These are phyloP conservation scores for Aspergillus alliaceus DNA, from an alignment of 2,329 filamentous ascomycete genomes.

Conservation along the genomic window DNA sequence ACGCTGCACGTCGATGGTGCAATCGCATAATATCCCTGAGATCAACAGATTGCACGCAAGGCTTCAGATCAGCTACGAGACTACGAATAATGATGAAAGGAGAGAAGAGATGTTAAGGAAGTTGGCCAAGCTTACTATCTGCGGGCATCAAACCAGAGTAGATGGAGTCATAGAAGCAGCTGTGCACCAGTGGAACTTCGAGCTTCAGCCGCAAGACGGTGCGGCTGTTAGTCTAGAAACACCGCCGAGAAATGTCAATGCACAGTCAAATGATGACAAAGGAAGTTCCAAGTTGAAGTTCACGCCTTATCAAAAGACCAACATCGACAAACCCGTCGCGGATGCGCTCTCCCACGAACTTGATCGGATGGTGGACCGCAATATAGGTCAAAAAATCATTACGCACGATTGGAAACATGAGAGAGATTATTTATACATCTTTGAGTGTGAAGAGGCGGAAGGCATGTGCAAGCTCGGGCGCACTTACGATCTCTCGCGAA, in stretches of 20 bases:
- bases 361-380: neutral
- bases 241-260: neutral
- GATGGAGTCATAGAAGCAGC: neutral
- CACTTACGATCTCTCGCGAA: neutral
- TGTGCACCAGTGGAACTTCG: neutral
- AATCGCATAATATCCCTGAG: rapidly evolving
- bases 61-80: neutral
- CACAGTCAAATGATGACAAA: neutral
- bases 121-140: neutral
- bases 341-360: neutral
- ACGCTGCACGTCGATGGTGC: neutral
- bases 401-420: neutral
- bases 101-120: neutral
- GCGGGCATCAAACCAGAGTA: neutral
- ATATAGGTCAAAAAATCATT: neutral
- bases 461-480: neutral
- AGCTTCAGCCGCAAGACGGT: neutral
- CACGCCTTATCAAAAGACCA: neutral
- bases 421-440: neutral
- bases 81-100: neutral
- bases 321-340: neutral
- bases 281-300: neutral
- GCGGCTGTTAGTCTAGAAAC: neutral
- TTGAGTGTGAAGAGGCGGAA: neutral
- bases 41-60: neutral